Evolutionary conservation across 352 stramenopile species (phyloP), one percentile per base, ranked within the genome.

Genomic region (Pythium rishiriense): DNA sequence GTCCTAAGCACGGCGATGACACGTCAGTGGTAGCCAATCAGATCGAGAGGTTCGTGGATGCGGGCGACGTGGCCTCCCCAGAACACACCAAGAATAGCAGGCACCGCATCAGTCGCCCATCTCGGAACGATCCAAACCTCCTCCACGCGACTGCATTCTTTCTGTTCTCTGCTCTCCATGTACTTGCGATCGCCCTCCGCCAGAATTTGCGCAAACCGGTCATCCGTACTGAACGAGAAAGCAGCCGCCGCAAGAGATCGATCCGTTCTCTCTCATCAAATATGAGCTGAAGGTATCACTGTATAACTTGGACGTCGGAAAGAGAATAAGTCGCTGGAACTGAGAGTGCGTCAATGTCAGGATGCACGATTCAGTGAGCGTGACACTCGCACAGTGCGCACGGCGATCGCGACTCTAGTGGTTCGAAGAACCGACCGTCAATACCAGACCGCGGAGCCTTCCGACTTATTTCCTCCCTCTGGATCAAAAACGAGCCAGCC

Each of bases 1-100:
- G 33, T 52, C 59, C 39, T 19, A 49, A 54, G 10, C 22, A 6
- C 31, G 22, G 24, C 37, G 63, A 65, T 74, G 67, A 74, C 67
- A 69, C 67, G 67, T 62, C 57, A 45, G 41, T 12, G 24, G 33
- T 12, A 56, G 52, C 67, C 67, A 74, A 74, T 74, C 46, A 70
- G 41, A 63, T 25, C 46, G 31, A 46, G 50, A 10, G 3, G 10
- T 55, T 31, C 33, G 21, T 9, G 15, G 46, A 70, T 28, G 58
- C 49, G 6, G 52, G 60, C 68, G 68, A 74, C 68, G 68, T 74
- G 68, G 68, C 68, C 58, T 53, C 62, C 58, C 46, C 45, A 56
- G 45, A 58, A 29, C n/a, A 19, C 28, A 42, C 48, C 26, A 55
- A 55, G 4, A 55, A 55, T 15, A n/a, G n/a, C 12, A 37, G 15